Evolutionary conservation across 2,329 filamentous ascomycete species (phyloP), one percentile per base, ranked within the genome.

Genomic region (Orbilia quercus): DNA sequence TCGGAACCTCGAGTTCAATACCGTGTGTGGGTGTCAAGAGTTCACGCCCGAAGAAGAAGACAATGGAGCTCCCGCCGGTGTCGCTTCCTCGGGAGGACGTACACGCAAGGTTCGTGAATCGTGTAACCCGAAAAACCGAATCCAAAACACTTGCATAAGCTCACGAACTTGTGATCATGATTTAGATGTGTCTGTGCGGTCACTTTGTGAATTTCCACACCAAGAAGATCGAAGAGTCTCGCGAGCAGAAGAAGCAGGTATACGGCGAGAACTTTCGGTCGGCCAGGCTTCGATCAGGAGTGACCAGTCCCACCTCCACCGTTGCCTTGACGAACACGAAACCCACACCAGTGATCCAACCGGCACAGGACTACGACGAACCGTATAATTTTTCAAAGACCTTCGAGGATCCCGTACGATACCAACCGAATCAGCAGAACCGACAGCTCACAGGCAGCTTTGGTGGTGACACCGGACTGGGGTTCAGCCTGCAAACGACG

Each of bases 1-100:
- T 65, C 67, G 67, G 40, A 72, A 72, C 23, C 67, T 72, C 22
- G 67, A 72, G 60, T 65, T 65, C 53, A 72, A 72, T 47, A 72
- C 67, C 14, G 67, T 72, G 53, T 72, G 67, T 38, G 67, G 67
- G 22, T 72, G 67, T 20, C 67, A 72, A 54, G 67, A 72, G 60
- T 72, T 72, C 67, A 65, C 62, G 53, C 59, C 59, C 42, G 67
- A 72, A 54, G 60, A 65, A 20, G 66, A 72, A 28, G 67, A 70
- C 22, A 55, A 72, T 38, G 65, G 48, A 22, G 59, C 42, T 54
- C 38, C 59, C 14, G 62, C 38, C 22, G 67, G 67, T 16, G 59
- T 65, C 28, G 34, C 53, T 11, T 72, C 59, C 12, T 54, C 67
- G 54, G 67, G 59, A 28, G 67, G 67, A 25, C 67, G 67, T 72